Base-by-base conservation (phyloP, 2,329 filamentous ascomycete genomes). In the Dothidotthia symphoricarpi region DNA sequence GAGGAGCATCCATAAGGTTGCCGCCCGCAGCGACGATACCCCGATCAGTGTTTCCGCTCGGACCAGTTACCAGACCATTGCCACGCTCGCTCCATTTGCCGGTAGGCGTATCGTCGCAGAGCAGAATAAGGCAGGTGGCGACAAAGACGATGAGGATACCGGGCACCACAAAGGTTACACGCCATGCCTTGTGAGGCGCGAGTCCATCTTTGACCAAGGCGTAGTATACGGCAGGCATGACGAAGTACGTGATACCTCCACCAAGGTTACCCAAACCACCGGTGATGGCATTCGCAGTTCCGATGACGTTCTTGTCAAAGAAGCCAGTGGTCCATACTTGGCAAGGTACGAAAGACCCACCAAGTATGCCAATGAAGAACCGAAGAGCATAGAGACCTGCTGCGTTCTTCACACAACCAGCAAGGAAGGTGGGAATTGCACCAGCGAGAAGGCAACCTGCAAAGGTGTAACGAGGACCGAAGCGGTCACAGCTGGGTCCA, bases 301-400 rank as follows among this genome's bases (percentile, higher is more conserved):
- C 89, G n/a, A 95, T 85, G n/a, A 95, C 77, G 57, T 89, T 91
- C 73, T 90, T 93, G 69, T 95, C 88, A 61, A 89, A 95, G 73
- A 94, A 95, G 0, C 83, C 86, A 0, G 88, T 95, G 6, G 85
- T 86, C 87, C 88, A 95, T 5, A 94, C 89, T 63, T 93, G 88
- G 63, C 88, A 94, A 3, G 86, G 86, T 1, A 90, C 86, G 55
- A 90, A 89, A 3, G 78, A 77, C 2, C 82, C 85, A 30, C 86
- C 86, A 0, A 90, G 76, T 26, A 90, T 82, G 41, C 85, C 85
- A 48, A 89, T 80, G 69, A 89, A 89, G 73, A 90, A 90, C 29
- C 86, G 78, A 26, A 84, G 75, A 12, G 78, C 69, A 48, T 86
- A 82, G n/a, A 89, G 76, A 8, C 85, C 82, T 0, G 66, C 67